Conservation (phyloP, 106 monocot genomes). For the Allium cepa region DNA sequence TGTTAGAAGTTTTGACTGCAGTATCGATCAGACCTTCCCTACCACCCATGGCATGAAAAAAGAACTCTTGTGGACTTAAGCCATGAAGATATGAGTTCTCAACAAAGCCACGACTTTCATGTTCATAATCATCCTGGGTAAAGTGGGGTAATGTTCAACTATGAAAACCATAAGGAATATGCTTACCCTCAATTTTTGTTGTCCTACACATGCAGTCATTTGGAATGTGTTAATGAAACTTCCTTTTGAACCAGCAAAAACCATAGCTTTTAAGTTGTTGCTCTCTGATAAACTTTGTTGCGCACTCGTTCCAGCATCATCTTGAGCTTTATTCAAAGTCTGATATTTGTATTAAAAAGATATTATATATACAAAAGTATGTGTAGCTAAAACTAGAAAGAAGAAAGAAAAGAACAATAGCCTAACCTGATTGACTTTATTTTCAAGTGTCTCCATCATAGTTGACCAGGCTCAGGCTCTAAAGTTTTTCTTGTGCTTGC, state of each 20-base stretch:
- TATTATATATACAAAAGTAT: not conserved
- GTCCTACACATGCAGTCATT: conserved; percentile 99
- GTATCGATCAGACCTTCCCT: conserved; percentile 98
- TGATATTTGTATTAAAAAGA: not conserved
- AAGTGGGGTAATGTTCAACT: conserved; percentile 92
- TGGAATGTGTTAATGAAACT: conserved; percentile 99
- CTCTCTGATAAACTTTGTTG: too few relatives aligned
- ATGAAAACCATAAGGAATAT: conserved; percentile 90
- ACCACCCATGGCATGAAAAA: conserved; percentile 99
- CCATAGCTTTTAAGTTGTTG: conserved; percentile 98
- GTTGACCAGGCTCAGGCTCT: conserved; percentile 89
- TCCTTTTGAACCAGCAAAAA: conserved; percentile 95
- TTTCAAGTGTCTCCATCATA: conserved; percentile 97
- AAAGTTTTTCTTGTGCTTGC: conserved; percentile 68
- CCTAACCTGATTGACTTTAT: conserved; percentile 87
- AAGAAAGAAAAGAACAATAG: not conserved
- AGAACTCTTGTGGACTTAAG: conserved; percentile 94
- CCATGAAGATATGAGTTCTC: conserved; percentile 96
- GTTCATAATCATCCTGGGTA: conserved; percentile 91
- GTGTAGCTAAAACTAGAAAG: too few relatives aligned
- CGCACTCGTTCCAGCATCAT: conserved; percentile 96
- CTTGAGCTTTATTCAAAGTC: conserved; percentile 98
- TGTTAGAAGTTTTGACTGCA: conserved; percentile 97
- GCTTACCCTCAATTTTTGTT: too few relatives aligned
- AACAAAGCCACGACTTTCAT: conserved; percentile 99